These are phyloP conservation scores for Saccharum spontaneum DNA, from an alignment of 176 grass and related monocot species.

Conservation along the genomic window DNA sequence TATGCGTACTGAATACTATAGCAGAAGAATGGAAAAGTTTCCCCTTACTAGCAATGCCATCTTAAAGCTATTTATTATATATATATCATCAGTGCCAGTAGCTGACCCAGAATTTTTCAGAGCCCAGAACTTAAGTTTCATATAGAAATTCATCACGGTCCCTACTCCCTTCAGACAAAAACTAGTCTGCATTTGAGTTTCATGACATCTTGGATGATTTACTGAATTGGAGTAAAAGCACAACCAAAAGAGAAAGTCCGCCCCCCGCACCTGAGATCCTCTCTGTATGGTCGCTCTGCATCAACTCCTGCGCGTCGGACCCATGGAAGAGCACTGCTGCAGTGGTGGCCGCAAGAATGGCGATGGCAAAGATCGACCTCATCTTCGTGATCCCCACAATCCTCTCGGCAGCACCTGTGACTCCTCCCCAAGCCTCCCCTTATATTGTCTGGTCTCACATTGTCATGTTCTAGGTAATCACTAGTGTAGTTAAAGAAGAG, in stretches of 20 bases:
- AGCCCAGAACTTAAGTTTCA: not conserved
- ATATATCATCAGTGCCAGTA: not conserved
- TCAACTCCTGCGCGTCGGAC: not conserved
- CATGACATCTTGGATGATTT: not conserved
- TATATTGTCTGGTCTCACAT: not conserved
- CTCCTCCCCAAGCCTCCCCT: not conserved
- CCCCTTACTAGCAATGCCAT: not conserved
- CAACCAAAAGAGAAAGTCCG: not conserved
- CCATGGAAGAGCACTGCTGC: conserved; percentile 5
- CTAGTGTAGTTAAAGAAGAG: not conserved
- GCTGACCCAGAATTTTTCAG: not conserved
- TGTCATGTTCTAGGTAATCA: not conserved
- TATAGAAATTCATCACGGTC: not conserved
- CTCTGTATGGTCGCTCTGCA: not conserved
- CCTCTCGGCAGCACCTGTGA: not conserved
- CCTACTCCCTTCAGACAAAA: not conserved
- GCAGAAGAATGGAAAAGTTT: not conserved
- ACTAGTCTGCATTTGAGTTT: not conserved
- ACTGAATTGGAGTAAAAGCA: not conserved
- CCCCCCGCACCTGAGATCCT: conserved; percentile 6
- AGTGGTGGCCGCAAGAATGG: conserved; percentile 1
- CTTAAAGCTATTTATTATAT: not conserved
- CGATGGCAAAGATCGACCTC: not conserved
- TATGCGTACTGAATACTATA: too few species aligned
- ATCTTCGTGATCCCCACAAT: not conserved